Base-by-base conservation (phyloP, 306 rosid species). In the Cucurbita pepo region DNA sequence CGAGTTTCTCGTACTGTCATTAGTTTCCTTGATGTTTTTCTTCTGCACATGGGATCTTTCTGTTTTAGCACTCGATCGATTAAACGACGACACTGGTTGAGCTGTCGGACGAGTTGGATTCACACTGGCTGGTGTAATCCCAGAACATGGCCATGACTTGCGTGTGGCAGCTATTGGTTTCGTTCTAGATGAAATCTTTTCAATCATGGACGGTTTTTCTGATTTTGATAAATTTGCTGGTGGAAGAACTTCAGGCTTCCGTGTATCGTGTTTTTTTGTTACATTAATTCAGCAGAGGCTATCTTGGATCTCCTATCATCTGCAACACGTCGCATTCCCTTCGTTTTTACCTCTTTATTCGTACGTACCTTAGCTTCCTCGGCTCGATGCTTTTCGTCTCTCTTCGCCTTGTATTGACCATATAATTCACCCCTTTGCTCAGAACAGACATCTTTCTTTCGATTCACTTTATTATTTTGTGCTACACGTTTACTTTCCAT, bases 81-180 rank as follows among this genome's bases (percentile, higher is more conserved):
- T 81, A 64, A 82, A 71, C 76, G 89, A 72, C 18, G 89, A 66
- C 45, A 78, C 70, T 55, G 85, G 78, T 74, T 77, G 86, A 19
- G 83, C 75, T 72, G 82, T 90, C 63, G 85, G 82, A 43, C 83
- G 85, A 51, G 86, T 79, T 38, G 92, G 89, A 73, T 91, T 86
- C 50, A 73, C 77, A 56, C 81, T 88, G 75, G 84, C 87, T 71
- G 95, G 95, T 51, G 92, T 84, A 70, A 84, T 77, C 58, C 86
- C 95, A 36, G 95, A 82, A 72, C 95, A 81, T 56, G 92, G 89
- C 98, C 97, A 94, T 8, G 97, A 89, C 82, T 90, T 94, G 2
- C 95, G 97, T 34, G 88, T 85, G 70, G 87, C 86, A 85, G 94
- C 90, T 83, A 89, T 12, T 30, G 89, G 76, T 67, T 93, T 73